Evolutionary conservation across 306 rosid species (phyloP).

Genomic region (Quercus dentata): DNA sequence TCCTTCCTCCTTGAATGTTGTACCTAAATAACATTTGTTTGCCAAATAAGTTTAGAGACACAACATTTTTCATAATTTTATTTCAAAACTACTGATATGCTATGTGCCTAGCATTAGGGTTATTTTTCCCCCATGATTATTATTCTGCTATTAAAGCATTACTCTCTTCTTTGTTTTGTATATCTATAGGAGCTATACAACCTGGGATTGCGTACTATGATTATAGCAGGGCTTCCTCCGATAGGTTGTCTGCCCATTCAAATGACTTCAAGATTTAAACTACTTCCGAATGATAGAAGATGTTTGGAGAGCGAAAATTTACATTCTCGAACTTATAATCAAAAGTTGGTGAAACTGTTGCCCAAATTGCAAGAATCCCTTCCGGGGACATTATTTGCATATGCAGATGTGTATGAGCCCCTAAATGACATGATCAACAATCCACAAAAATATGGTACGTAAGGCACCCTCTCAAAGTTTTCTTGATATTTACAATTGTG

Average conservation of each 20-base stretch:
- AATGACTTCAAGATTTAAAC: conserved; percentile 27
- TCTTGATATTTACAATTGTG: neutral
- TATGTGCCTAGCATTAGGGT: too few species aligned
- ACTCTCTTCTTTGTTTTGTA: neutral
- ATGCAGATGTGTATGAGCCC: conserved; percentile 34
- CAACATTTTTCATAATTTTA: too few species aligned
- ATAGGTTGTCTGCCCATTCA: conserved; percentile 74
- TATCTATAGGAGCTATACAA: conserved; percentile 49
- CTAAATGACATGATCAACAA: conserved; percentile 41
- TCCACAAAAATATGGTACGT: conserved; percentile 48
- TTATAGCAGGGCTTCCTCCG: conserved; percentile 56
- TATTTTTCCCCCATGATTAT: neutral
- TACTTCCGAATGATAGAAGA: conserved; percentile 13
- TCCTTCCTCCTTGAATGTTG: neutral
- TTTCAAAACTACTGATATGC: too few species aligned
- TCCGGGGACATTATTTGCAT: conserved; percentile 46
- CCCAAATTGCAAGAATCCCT: conserved; percentile 32
- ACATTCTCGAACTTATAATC: conserved; percentile 49
- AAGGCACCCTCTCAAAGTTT: neutral
- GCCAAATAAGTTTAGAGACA: too few species aligned
- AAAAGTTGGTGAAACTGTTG: conserved; percentile 37
- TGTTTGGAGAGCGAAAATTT: conserved; percentile 51
- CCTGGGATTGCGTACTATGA: conserved; percentile 60
- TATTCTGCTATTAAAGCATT: neutral
- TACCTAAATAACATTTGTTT: neutral